These are phyloP conservation scores for Coniferiporia weirii DNA, from an alignment of 1,284 basidiomycete species.

Conservation along the genomic window DNA sequence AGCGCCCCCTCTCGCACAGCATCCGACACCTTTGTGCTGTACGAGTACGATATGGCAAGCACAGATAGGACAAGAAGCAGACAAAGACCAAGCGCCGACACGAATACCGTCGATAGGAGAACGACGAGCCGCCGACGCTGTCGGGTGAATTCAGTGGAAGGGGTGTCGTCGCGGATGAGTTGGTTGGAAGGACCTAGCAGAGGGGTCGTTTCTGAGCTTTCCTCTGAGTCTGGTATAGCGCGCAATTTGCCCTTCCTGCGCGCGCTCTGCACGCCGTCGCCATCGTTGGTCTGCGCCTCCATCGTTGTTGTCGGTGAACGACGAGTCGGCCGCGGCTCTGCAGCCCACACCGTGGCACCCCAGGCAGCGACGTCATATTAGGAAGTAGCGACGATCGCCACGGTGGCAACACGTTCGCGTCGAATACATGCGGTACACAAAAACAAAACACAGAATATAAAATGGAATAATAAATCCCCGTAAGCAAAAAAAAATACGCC, in stretches of 20 bases:
- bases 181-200: slow-evolving; percentile 22
- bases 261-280: neutral
- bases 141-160: slow-evolving; percentile 15
- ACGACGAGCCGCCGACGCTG: slow-evolving; percentile 22
- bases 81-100: slow-evolving; percentile 34
- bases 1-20: slow-evolving; percentile 56
- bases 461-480: no score
- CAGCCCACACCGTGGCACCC: no score
- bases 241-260: slow-evolving; percentile 29
- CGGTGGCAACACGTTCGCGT: no score
- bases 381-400: no score
- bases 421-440: no score
- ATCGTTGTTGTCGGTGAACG: neutral
- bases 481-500: no score
- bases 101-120: slow-evolving; percentile 28
- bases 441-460: no score
- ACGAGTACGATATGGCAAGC: slow-evolving; percentile 54
- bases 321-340: neutral
- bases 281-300: neutral
- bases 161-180: slow-evolving; percentile 14
- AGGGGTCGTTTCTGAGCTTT: slow-evolving; percentile 29
- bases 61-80: slow-evolving; percentile 39
- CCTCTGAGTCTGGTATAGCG: slow-evolving; percentile 19
- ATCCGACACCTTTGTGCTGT: slow-evolving; percentile 48
- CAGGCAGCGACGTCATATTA: no score